Percentiles rank a stretch among this genome's conserved stretches.
Evolutionary conservation across 1,284 basidiomycete genomes (phyloP).

Genomic region (Mycosarcoma maydis): DNA sequence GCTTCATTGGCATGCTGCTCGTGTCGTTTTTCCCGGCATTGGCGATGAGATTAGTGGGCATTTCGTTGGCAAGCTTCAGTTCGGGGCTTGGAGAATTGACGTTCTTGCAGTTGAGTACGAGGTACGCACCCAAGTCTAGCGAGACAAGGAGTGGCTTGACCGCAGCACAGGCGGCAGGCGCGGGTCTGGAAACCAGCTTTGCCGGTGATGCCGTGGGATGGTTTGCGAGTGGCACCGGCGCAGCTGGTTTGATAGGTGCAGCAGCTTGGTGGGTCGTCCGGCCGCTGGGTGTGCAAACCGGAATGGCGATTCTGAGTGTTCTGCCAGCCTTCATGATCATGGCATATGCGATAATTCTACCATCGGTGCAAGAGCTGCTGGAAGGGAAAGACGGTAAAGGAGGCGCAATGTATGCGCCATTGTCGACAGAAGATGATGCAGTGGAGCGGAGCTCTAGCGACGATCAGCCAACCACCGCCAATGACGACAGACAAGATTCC

Average conservation of each 20-base stretch:
- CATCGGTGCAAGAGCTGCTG: constrained; percentile 25
- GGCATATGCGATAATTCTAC: constrained; percentile 50
- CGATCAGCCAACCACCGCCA: not conserved
- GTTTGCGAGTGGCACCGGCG: constrained; percentile 81
- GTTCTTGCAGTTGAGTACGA: constrained; percentile 90
- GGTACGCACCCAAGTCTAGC: constrained; percentile 62
- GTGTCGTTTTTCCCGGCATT: constrained; percentile 81
- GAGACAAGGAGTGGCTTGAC: constrained; percentile 5
- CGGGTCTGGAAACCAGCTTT: constrained; percentile 28
- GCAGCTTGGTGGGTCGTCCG: constrained; percentile 94
- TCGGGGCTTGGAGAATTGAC: constrained; percentile 94
- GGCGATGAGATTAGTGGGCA: constrained; percentile 81
- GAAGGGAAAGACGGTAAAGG: not conserved
- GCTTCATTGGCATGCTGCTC: constrained; percentile 69
- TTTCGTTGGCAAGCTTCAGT: constrained; percentile 87
- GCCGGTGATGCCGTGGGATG: constrained; percentile 54
- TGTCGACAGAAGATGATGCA: constrained; percentile 18
- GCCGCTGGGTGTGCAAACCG: constrained; percentile 81
- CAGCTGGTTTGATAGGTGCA: constrained; percentile 90
- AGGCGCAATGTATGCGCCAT: constrained; percentile 12
- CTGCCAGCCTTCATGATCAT: constrained; percentile 58
- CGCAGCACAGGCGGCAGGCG: constrained; percentile 3
- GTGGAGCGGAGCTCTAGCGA: not conserved
- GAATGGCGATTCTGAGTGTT: constrained; percentile 73
- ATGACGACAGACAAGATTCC: not conserved